Evolutionary conservation across 805 yeast genomes (phyloP), one percentile per base, ranked within the genome.

Genomic region (Kodamaea jinghongensis): DNA sequence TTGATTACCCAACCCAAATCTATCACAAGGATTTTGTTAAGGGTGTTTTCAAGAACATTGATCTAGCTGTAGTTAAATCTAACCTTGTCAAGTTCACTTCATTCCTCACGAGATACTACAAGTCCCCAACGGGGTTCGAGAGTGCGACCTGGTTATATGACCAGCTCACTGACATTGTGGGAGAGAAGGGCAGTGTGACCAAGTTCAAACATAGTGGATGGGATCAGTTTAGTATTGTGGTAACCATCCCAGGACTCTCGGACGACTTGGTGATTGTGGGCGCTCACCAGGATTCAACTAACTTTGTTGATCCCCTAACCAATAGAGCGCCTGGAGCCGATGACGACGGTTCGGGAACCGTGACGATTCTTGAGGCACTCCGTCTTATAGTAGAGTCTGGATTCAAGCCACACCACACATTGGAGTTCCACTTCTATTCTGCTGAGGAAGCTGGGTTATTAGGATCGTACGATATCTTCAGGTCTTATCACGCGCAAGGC

Each of bases 371-470:
- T 39, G 95, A 89, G 58, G 80, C 89, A 1, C 72, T 89, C 50
- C 73, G 93, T 48, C 61, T 85, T 39, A 13, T 51, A 58, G 53
- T 46, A 13, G 35, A 48, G 4, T 63, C 63, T 2, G 65, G 68
- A 0, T 72, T 73, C 48, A 51, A 62, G 42, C 88, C 90, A 10
- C 63, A 73, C 31, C 86, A 88, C 61, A 78, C 95, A 0, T 61
- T 91, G 12, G 96, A 91, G 59, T 90, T 91, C 67, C 98, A 91
- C 63, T 91, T 88, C 72, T 91, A 88, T 65, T 78, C 95, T 17
- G 98, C 96, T 1, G 98, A 91, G 65, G 98, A 91, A 70, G 89
- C 87, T 44, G 97, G 96, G 0, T 66, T 87, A 41, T 67, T 86
- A 38, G 98, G 98, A 1, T 87, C 96, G 4, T 73, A 79, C 46